Conservation (phyloP, 2,329 filamentous ascomycete species). For the Apiospora phragmitis region DNA sequence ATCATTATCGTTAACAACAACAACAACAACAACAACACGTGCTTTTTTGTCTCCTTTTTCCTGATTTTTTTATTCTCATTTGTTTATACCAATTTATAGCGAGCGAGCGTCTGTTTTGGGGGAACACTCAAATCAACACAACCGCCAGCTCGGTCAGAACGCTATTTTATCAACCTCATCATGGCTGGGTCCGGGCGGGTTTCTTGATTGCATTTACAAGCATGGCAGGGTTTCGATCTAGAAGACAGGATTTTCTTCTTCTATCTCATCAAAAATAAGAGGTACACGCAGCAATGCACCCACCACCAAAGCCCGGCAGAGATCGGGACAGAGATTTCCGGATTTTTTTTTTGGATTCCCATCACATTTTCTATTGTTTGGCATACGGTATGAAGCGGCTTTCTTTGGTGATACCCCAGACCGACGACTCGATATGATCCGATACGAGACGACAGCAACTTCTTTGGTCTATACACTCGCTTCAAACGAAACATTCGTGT, state of each 20-base stretch:
- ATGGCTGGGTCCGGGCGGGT: slow-evolving; percentile 56
- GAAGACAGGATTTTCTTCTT: slow-evolving; percentile 41
- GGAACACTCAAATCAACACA: slow-evolving; percentile 34
- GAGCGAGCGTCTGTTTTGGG: slow-evolving; percentile 40
- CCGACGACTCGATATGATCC: slow-evolving; percentile 17
- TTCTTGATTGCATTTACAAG: slow-evolving; percentile 55
- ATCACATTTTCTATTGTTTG: slow-evolving; percentile 29
- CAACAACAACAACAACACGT: background rate
- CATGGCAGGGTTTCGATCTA: slow-evolving; percentile 48
- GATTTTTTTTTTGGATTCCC: slow-evolving; percentile 42
- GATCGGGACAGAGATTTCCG: slow-evolving; percentile 47
- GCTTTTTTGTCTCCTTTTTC: slow-evolving; percentile 18
- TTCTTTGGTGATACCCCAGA: slow-evolving; percentile 39
- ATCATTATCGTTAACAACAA: background rate
- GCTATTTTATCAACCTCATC: slow-evolving; percentile 47
- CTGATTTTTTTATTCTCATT: slow-evolving; percentile 22
- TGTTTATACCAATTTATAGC: slow-evolving; percentile 33
- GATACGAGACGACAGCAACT: slow-evolving; percentile 22
- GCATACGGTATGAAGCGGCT: slow-evolving; percentile 42
- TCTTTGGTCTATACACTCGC: slow-evolving; percentile 35
- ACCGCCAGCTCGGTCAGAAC: slow-evolving; percentile 52
- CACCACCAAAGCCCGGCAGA: slow-evolving; percentile 44
- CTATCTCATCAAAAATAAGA: slow-evolving; percentile 46
- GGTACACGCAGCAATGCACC: slow-evolving; percentile 66
- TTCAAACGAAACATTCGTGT: slow-evolving; percentile 34